Conservation (phyloP, 768 basidiomycete genomes). For the Tylopilus sp. region DNA sequence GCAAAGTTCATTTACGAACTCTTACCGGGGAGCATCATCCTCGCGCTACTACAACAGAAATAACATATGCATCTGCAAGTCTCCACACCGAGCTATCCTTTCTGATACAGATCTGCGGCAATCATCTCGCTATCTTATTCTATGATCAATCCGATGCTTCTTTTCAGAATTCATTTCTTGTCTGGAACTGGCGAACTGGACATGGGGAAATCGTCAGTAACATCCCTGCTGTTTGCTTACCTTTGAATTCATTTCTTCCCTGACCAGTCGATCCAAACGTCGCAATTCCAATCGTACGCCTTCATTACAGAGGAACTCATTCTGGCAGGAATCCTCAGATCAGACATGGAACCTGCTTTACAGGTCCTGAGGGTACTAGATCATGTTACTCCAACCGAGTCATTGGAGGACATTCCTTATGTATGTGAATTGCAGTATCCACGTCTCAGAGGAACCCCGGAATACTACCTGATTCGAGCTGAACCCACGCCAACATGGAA, state of each 20-base stretch:
- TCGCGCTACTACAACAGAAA: slow-evolving; percentile 6
- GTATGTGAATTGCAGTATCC: slow-evolving; percentile 30
- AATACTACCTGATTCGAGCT: slow-evolving; percentile 30
- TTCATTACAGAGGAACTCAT: slow-evolving; percentile 34
- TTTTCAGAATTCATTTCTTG: slow-evolving; percentile 15
- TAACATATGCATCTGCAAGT: slow-evolving; percentile 9
- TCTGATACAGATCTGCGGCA: slow-evolving; percentile 33
- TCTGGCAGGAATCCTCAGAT: slow-evolving; percentile 16
- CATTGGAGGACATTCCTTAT: slow-evolving; percentile 14
- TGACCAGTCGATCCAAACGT: slow-evolving; percentile 18
- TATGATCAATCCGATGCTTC: slow-evolving; percentile 7
- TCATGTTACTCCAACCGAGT: background rate
- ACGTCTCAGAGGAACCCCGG: slow-evolving; percentile 6
- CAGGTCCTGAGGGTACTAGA: slow-evolving; percentile 20
- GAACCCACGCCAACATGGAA: slow-evolving; percentile 32
- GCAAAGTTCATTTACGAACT: slow-evolving; percentile 30
- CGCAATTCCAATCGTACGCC: slow-evolving; percentile 30
- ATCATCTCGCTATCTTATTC: slow-evolving; percentile 29
- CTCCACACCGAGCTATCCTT: slow-evolving; percentile 12
- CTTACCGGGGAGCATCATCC: slow-evolving; percentile 30
- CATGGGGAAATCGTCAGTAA: slow-evolving; percentile 26
- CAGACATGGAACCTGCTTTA: slow-evolving; percentile 7
- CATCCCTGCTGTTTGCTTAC: background rate
- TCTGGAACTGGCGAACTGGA: slow-evolving; percentile 37
- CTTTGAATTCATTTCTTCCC: slow-evolving; percentile 1